phyloP scores from a whole-genome alignment of 352 stramenopile species.

The Pythium coloratum region DNA sequence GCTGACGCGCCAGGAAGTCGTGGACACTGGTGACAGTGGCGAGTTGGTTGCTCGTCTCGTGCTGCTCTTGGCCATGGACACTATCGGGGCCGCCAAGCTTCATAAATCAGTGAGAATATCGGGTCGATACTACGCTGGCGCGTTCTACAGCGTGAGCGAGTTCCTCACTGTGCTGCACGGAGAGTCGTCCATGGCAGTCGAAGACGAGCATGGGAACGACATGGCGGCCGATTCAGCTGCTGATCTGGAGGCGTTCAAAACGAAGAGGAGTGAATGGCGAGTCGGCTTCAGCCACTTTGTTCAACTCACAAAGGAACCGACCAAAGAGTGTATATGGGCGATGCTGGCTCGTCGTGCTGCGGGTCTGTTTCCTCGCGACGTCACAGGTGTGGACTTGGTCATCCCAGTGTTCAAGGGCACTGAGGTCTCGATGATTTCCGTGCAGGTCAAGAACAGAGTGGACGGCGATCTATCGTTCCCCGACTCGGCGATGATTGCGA shows the following conservation, averaged over 20 bases:
- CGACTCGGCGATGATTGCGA: not conserved
- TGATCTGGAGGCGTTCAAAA: not conserved
- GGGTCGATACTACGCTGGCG: not conserved
- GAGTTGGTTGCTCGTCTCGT: slow-evolving; percentile 10
- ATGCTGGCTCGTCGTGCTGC: slow-evolving; percentile 32
- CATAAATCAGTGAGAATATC: too few relatives aligned
- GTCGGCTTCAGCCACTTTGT: slow-evolving; percentile 39
- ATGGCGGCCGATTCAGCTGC: not conserved
- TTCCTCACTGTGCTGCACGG: slow-evolving; percentile 15
- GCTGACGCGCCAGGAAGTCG: slow-evolving; percentile 15
- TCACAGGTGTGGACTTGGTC: slow-evolving; percentile 12
- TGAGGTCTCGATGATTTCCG: slow-evolving; percentile 10
- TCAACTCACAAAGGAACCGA: slow-evolving; percentile 20
- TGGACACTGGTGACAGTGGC: slow-evolving; percentile 1
- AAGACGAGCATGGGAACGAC: not conserved
- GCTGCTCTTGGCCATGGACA: slow-evolving; percentile 22
- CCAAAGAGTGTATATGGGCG: slow-evolving; percentile 26
- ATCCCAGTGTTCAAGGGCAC: slow-evolving; percentile 23
- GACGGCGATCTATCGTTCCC: slow-evolving; percentile 3
- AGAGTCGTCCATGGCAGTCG: not conserved
- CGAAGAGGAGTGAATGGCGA: slow-evolving; percentile 12
- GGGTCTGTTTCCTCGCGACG: slow-evolving; percentile 19
- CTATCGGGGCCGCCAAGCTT: not conserved
- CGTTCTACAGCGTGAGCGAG: slow-evolving; percentile 9
- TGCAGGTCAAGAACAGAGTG: slow-evolving; percentile 3